Conservation (phyloP, 169 alveolate genomes). For the Plasmodium yoelii region DNA sequence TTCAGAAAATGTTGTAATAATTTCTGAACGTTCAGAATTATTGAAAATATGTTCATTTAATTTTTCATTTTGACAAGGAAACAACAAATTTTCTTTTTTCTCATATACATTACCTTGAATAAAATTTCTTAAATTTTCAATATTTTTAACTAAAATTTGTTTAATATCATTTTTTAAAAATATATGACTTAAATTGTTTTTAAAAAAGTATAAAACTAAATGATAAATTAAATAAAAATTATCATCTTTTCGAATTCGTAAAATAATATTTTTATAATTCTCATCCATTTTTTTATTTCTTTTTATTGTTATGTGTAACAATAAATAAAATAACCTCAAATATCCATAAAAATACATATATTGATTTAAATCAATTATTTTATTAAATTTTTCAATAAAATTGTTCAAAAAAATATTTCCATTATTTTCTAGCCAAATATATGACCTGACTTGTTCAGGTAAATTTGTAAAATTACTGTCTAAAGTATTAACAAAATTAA, state of each 20-base stretch:
- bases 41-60: background rate
- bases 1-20: too few species aligned
- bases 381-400: slow-evolving; percentile 21
- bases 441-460: slow-evolving; percentile 1
- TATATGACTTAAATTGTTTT: slow-evolving; percentile 1
- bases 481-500: too few species aligned
- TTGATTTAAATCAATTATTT: slow-evolving; percentile 1
- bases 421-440: slow-evolving; percentile 1
- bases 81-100: background rate
- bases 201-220: slow-evolving; percentile 16
- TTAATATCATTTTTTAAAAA: slow-evolving; percentile 3
- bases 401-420: background rate
- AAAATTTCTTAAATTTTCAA: background rate
- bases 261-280: background rate
- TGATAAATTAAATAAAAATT: background rate
- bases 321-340: slow-evolving; percentile 24
- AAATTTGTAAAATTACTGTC: too few species aligned
- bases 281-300: background rate
- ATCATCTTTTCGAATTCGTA: background rate
- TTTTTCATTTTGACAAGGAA: background rate
- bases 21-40: too few species aligned
- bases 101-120: background rate
- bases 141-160: background rate
- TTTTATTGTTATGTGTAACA: background rate
- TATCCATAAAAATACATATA: slow-evolving; percentile 31